Evolutionary conservation across 2,329 filamentous ascomycete species (phyloP), one percentile per base, ranked within the genome.

Genomic region (Lecanicillium sp.): DNA sequence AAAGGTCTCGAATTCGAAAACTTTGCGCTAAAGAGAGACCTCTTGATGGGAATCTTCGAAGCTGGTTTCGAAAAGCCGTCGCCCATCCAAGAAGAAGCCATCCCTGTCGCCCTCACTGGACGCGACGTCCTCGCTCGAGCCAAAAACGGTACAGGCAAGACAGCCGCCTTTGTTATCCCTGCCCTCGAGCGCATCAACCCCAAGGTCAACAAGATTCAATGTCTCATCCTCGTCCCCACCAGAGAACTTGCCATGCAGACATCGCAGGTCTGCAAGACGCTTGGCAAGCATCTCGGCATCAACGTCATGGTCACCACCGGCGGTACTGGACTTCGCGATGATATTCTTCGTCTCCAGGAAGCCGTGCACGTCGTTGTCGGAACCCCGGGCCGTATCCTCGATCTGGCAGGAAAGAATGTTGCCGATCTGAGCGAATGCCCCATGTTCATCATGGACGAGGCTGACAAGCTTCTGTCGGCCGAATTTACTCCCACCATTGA

Each of bases 271-370:
- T 98, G 93, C 81, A 98, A 97, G 76, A 96, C 86, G 11, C 80
- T 98, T 39, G 94, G 94, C 54, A 97, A 98, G 71, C 90, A 98
- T 64, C 83, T 98, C 33, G 90, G 90, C 49, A 79, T 98, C 70
- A 97, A 98, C 62, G 91, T 98, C 62, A 98, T 98, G 94, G 94
- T 98, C 57, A 96, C 91, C 40, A 98, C 94, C 20, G 93, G 93
- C 68, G 93, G 93, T 60, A 97, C 93, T 35, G 87, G 88, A 21
- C 75, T 98, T 49, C 89, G 93, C 63, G 93, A 98, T 67, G 93
- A 98, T 66, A 98, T 98, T 63, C 83, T 98, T 58, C 89, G 93
- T 62, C 73, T 98, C 58, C 87, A 89, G 69, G 91, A 98, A 57
- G 79, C 91, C 45, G 91, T 98, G 58, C 93, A 98, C 71, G 91